Evolutionary conservation across 2,329 filamentous ascomycete species (phyloP), one percentile per base, ranked within the genome.

Genomic region (Teratosphaeria destructans): DNA sequence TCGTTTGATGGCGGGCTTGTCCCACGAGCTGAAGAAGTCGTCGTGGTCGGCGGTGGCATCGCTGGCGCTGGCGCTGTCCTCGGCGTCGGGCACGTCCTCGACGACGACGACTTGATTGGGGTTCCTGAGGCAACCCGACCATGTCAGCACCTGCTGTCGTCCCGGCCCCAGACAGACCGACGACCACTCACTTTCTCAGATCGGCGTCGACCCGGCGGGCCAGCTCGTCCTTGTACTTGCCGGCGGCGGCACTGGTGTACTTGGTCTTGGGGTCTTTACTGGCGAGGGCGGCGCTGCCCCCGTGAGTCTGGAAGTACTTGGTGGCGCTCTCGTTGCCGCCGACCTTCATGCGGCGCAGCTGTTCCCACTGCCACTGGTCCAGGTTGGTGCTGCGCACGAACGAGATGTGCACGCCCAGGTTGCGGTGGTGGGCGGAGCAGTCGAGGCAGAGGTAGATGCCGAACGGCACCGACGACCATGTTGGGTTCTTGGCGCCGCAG

Each of bases 21-120:
- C 94, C 94, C 93, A 99, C 0, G 91, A 96, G 10, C 93, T 96
- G 77, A 99, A 99, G 81, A 99, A 99, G 73, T 97, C 94, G 70
- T 96, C 92, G 23, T 87, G 81, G 66, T 96, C 91, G 66, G 85
- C 88, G 54, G 88, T 83, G n/a, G 92, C 89, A 11, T 90, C 95
- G 65, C 82, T 84, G 43, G 84, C 80, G 65, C 83, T 86, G 61
- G 90, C 86, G 57, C 77, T 78, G 55, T 82, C 78, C 27, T 77
- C 78, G 57, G 85, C 82, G 63, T 82, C 80, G 59, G 77, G 76
- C 35, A 83, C 79, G 68, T 97, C 94, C 60, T 85, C 57, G 7
- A 85, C 57, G 7, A 59, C 88, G 65, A 96, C 86, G 27, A 93
- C 83, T 73, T 95, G 90, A 37, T 84, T 81, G 11, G 93, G 93